Percentiles rank a stretch among this genome's conserved stretches.
Conservation (phyloP, 1,284 basidiomycete genomes). For the Cerrena zonata region DNA sequence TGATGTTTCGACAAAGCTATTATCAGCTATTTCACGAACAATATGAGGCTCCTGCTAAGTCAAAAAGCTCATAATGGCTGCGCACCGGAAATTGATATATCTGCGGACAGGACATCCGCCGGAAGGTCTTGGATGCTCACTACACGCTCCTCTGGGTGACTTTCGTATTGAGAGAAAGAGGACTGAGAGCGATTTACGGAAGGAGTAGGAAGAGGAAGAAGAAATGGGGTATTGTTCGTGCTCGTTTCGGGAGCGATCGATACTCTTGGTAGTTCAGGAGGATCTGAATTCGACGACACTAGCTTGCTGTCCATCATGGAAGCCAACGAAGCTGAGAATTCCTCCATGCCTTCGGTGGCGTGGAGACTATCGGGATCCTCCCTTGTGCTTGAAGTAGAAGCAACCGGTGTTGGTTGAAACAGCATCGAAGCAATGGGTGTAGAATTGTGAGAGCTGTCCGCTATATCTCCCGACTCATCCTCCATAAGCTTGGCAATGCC, state of each 20-base stretch:
- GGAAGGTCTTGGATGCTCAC: slow-evolving; percentile 29
- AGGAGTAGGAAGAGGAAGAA: slow-evolving; percentile 44
- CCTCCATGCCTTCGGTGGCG: background rate
- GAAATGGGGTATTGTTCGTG: slow-evolving; percentile 21
- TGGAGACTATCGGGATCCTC: background rate
- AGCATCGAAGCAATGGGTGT: slow-evolving; percentile 2
- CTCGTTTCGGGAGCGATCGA: slow-evolving; percentile 1
- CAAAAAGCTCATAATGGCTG: slow-evolving; percentile 1
- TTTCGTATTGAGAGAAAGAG: slow-evolving; percentile 39
- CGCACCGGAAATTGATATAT: slow-evolving; percentile 54
- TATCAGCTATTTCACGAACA: slow-evolving; percentile 35
- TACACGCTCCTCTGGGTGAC: slow-evolving; percentile 17
- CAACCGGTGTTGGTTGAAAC: background rate
- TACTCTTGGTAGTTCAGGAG: background rate
- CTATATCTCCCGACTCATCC: background rate
- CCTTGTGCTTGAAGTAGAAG: background rate
- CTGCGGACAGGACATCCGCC: slow-evolving; percentile 50
- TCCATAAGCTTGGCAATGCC: background rate
- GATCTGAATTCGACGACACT: background rate
- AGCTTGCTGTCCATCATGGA: slow-evolving; percentile 3
- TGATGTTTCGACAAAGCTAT: slow-evolving; percentile 71
- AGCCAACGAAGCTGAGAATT: slow-evolving; percentile 5
- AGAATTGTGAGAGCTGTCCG: slow-evolving; percentile 3
- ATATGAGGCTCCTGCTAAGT: too few species aligned
- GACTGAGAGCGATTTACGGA: slow-evolving; percentile 37